Conservation (phyloP, 1,284 basidiomycete species). For the Coniophora puteana region DNA sequence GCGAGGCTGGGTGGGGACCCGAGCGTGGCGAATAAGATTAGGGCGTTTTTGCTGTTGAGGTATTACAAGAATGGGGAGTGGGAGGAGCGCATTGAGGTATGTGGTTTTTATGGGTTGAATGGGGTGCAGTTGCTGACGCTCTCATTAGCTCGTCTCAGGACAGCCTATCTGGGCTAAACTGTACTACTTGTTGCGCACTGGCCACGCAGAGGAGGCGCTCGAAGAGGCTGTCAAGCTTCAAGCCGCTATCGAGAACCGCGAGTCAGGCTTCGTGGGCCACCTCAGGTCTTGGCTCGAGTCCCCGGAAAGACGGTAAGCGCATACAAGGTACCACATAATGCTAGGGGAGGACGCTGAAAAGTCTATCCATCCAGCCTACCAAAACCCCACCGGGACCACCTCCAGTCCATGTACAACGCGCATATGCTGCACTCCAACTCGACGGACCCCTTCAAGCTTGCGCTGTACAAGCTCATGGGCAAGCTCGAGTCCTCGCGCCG, state of each 20-base stretch:
- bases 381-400: conserved; percentile 78
- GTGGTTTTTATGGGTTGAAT: conserved; percentile 14
- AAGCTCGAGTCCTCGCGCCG: conserved; percentile 84
- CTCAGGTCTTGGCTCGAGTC: conserved; percentile 88
- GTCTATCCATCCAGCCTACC: conserved; percentile 53
- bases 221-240: conserved; percentile 73
- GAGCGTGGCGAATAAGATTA: conserved; percentile 84
- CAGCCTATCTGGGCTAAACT: conserved; percentile 91
- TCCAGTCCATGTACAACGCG: conserved; percentile 88
- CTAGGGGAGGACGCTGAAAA: conserved; percentile 3
- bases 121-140: conserved; percentile 2
- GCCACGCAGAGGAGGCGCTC: conserved; percentile 79
- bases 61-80: conserved; percentile 83
- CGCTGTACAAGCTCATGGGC: conserved; percentile 94
- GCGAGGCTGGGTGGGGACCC: conserved; percentile 92
- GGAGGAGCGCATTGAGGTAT: conserved; percentile 81
- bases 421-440: conserved; percentile 86
- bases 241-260: conserved; percentile 74
- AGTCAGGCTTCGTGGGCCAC: conserved; percentile 81
- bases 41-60: conserved; percentile 79
- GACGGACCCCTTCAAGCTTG: conserved; percentile 93
- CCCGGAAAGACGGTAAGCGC: conserved; percentile 64
- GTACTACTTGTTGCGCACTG: conserved; percentile 89
- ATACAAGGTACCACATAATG: conserved; percentile 4
- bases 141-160: conserved; percentile 67